Conservation (phyloP, 2,329 filamentous ascomycete genomes). For the Fonsecaea monophora region DNA sequence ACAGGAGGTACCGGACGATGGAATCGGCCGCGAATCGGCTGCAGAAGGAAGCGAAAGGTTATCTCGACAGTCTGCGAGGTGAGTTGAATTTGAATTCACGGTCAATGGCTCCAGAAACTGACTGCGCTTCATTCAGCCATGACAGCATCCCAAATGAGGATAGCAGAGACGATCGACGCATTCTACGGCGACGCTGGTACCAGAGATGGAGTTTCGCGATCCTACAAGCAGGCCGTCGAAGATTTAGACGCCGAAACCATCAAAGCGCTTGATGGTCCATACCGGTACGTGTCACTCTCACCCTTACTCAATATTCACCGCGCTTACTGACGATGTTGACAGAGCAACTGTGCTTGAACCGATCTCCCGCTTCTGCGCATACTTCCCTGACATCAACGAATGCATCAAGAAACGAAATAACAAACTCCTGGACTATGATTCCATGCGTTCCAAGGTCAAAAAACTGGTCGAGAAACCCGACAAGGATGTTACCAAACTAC, state of each 20-base stretch:
- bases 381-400: constrained; percentile 98
- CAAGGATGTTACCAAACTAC: constrained; percentile 96
- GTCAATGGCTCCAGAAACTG: constrained; percentile 1
- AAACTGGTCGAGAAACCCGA: constrained; percentile 97
- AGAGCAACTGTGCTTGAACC: constrained; percentile 93
- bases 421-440: constrained; percentile 98
- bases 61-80: constrained; percentile 94
- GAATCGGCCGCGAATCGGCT: constrained; percentile 89
- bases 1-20: constrained; percentile 94
- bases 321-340: constrained; percentile 13
- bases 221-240: constrained; percentile 98
- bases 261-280: constrained; percentile 95
- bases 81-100: constrained; percentile 35
- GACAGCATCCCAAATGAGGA: constrained; percentile 99
- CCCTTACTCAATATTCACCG: not conserved
- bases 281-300: constrained; percentile 63
- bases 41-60: constrained; percentile 98
- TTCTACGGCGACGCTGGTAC: constrained; percentile 98
- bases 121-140: constrained; percentile 68
- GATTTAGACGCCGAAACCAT: constrained; percentile 98
- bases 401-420: constrained; percentile 99
- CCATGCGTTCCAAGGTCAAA: constrained; percentile 94
- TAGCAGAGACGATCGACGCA: constrained; percentile 98
- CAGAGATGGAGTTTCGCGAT: constrained; percentile 90
- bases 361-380: constrained; percentile 93